Evolutionary conservation across 2,329 filamentous ascomycete species (phyloP).

Genomic region (Xylaria sp.): DNA sequence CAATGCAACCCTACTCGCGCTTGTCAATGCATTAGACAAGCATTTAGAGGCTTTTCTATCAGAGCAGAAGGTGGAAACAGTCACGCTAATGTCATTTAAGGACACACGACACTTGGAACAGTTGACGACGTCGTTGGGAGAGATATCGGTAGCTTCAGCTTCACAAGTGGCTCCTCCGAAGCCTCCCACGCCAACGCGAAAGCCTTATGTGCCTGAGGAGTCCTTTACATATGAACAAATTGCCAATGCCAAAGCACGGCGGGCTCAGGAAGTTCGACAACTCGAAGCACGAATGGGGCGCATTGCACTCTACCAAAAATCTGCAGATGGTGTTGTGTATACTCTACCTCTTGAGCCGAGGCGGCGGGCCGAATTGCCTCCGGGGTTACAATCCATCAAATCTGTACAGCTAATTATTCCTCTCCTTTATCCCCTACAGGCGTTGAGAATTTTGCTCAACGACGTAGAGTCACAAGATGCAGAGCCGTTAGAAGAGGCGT

Average conservation of each 20-base stretch:
- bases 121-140: conserved; percentile 35
- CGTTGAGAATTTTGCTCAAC: conserved; percentile 73
- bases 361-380: conserved; percentile 69
- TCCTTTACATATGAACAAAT: conserved; percentile 70
- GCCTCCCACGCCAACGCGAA: conserved; percentile 32
- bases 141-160: conserved; percentile 22
- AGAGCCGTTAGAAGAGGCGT: conserved; percentile 72
- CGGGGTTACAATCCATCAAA: conserved; percentile 69
- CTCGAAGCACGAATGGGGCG: conserved; percentile 80
- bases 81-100: conserved; percentile 73
- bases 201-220: conserved; percentile 57
- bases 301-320: conserved; percentile 73
- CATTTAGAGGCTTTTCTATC: conserved; percentile 77
- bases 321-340: conserved; percentile 75
- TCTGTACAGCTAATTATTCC: conserved; percentile 77
- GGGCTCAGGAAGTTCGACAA: conserved; percentile 75
- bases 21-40: conserved; percentile 77
- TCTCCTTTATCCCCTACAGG: conserved; percentile 75
- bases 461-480: conserved; percentile 70
- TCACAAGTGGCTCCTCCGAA: conserved; percentile 28
- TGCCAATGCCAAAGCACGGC: conserved; percentile 68
- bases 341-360: conserved; percentile 76
- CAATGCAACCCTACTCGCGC: conserved; percentile 69
- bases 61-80: conserved; percentile 75
- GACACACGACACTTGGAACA: conserved; percentile 63